These are phyloP conservation scores for Aspergillus jensenii DNA, from an alignment of 2,329 filamentous ascomycete genomes.

Conservation along the genomic window DNA sequence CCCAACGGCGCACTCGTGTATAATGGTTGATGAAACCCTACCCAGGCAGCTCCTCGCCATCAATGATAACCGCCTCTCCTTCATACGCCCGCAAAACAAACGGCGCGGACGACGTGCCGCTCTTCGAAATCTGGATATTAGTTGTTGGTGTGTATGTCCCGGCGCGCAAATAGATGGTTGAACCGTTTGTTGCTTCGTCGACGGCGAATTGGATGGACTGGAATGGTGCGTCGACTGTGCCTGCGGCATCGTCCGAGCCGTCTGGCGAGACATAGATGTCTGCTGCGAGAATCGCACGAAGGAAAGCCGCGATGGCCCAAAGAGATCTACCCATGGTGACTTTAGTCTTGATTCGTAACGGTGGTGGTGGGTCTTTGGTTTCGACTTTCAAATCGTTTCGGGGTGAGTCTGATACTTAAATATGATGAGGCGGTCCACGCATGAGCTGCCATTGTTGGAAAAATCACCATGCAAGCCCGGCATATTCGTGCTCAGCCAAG, in stretches of 20 bases:
- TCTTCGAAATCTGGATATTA: constrained; percentile 20
- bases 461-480: constrained; percentile 1
- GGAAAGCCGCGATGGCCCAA: background rate
- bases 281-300: constrained; percentile 2
- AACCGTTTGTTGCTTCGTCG: constrained; percentile 11
- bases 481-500: constrained; percentile 11
- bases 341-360: background rate
- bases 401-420: constrained; percentile 1
- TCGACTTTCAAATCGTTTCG: background rate
- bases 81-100: constrained; percentile 16
- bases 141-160: constrained; percentile 16
- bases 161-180: constrained; percentile 16
- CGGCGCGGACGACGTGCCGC: constrained; percentile 8
- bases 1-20: too few relatives aligned
- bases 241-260: constrained; percentile 13
- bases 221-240: constrained; percentile 11
- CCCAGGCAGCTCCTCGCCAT: constrained; percentile 17
- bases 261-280: constrained; percentile 18
- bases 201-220: constrained; percentile 17
- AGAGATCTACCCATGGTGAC: background rate
- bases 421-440: background rate
- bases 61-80: constrained; percentile 15
- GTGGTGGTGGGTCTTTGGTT: background rate
- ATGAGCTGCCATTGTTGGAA: constrained; percentile 13
- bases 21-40: background rate